Conservation (phyloP, 257 asterid genomes). For the Craterostigma plantagineum region DNA sequence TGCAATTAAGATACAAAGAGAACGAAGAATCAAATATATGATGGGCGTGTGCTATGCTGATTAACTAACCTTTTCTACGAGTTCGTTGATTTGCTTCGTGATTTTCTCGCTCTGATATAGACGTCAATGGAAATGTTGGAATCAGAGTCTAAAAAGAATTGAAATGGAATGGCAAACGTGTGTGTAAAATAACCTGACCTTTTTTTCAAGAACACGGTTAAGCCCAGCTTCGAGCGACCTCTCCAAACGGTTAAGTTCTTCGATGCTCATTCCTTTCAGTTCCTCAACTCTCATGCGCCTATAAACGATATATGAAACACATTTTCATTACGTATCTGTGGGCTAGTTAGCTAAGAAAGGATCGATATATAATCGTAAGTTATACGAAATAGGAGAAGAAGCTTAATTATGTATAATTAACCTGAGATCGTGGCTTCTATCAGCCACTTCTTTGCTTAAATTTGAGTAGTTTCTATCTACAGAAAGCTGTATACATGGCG, state of each 20-base stretch:
- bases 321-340: neutral
- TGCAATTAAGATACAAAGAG: no score
- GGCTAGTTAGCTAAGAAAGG: neutral
- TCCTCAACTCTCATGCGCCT: constrained; percentile 96
- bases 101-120: constrained; percentile 53
- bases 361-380: neutral
- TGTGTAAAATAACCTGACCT: no score
- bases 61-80: constrained; percentile 50
- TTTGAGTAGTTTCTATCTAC: constrained; percentile 41
- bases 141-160: no score
- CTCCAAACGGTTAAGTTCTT: constrained; percentile 63
- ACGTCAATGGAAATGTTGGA: neutral
- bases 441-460: constrained; percentile 52
- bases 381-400: no score
- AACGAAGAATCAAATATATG: no score
- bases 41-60: no score
- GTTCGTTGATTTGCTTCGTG: constrained; percentile 46
- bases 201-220: constrained; percentile 45
- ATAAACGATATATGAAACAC: neutral
- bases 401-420: constrained; percentile 4
- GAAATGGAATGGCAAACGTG: no score
- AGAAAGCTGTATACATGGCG: constrained; percentile 32
- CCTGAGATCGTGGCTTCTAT: constrained; percentile 56
- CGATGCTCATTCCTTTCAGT: constrained; percentile 52
- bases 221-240: constrained; percentile 59